phyloP scores from a whole-genome alignment of 177 flowering plant genomes.

The Vitis hybrid region DNA sequence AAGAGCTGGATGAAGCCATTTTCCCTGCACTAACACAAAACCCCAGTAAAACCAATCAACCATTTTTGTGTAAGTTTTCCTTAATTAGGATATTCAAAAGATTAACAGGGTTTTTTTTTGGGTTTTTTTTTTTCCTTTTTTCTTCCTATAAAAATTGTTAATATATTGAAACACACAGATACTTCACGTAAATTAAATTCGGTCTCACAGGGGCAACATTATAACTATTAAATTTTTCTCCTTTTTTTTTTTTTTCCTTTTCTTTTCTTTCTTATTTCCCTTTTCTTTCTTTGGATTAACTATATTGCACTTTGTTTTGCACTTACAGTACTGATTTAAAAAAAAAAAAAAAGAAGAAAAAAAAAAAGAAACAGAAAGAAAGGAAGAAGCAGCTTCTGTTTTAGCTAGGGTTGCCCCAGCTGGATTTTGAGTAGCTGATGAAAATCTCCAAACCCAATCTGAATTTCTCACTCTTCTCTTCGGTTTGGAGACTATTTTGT shows the following conservation, averaged over 20 bases:
- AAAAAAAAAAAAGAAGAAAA: no score
- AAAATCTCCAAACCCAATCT: not conserved
- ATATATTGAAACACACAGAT: not conserved
- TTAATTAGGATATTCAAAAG: not conserved
- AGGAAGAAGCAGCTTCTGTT: no score
- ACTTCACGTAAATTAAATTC: not conserved
- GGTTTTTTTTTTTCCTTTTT: not conserved
- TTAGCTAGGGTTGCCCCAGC: no score
- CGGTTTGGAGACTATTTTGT: not conserved
- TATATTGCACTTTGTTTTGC: no score
- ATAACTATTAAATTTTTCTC: not conserved
- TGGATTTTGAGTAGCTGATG: no score
- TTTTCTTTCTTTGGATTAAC: not conserved
- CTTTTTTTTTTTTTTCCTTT: not conserved
- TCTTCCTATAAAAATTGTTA: not conserved
- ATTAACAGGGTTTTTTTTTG: not conserved
- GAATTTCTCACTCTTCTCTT: not conserved
- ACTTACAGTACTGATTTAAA: no score
- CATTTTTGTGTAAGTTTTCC: not conserved
- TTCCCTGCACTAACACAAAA: not conserved
- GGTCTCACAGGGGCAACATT: not conserved
- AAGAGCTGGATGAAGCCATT: constrained; percentile 45
- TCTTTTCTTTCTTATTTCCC: not conserved
- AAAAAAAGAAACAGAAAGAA: no score
- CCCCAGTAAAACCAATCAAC: not conserved